Percentiles rank a stretch among this genome's conserved stretches.
Conservation (phyloP, 805 yeast species). For the Cyberlindnera bimundalis region DNA sequence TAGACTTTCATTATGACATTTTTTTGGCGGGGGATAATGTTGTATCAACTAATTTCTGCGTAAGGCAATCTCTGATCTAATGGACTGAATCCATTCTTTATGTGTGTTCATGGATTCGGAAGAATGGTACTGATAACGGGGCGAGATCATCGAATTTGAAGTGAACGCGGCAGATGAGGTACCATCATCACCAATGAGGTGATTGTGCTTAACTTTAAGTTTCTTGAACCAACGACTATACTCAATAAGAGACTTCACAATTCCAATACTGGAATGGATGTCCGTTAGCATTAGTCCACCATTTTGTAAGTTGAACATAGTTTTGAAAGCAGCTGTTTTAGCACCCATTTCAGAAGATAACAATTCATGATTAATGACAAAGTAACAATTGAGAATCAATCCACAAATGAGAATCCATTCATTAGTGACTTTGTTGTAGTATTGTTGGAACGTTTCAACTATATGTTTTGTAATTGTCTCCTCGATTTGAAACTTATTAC, state of each 20-base stretch:
- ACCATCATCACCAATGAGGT: conserved; percentile 23
- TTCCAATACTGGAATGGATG: conserved; percentile 47
- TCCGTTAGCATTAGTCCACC: conserved; percentile 51
- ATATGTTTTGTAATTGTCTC: conserved; percentile 46
- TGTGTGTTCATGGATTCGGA: background rate
- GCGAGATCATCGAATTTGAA: conserved; percentile 31
- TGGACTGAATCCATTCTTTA: conserved; percentile 7
- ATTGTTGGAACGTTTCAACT: conserved; percentile 46
- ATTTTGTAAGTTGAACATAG: conserved; percentile 48
- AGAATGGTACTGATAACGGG: conserved; percentile 24
- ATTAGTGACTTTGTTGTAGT: conserved; percentile 51
- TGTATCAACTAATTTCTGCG: background rate
- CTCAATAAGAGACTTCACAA: conserved; percentile 51
- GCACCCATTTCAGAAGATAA: conserved; percentile 47
- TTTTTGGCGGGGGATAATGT: too few species aligned
- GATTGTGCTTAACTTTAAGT: conserved; percentile 42
- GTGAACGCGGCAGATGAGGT: conserved; percentile 5
- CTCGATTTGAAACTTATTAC: conserved; percentile 65
- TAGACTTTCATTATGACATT: too few species aligned
- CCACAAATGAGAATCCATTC: conserved; percentile 75
- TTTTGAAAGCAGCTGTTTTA: conserved; percentile 44
- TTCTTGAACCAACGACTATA: conserved; percentile 62
- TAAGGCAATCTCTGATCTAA: background rate
- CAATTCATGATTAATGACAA: conserved; percentile 47
- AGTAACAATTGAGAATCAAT: conserved; percentile 54